A percentile compares a stretch with the other conserved stretches of the same genome.
These are phyloP conservation scores for Mortierella sp. DNA, from an alignment of 371 early-diverging fungal genomes.

Conservation along the genomic window DNA sequence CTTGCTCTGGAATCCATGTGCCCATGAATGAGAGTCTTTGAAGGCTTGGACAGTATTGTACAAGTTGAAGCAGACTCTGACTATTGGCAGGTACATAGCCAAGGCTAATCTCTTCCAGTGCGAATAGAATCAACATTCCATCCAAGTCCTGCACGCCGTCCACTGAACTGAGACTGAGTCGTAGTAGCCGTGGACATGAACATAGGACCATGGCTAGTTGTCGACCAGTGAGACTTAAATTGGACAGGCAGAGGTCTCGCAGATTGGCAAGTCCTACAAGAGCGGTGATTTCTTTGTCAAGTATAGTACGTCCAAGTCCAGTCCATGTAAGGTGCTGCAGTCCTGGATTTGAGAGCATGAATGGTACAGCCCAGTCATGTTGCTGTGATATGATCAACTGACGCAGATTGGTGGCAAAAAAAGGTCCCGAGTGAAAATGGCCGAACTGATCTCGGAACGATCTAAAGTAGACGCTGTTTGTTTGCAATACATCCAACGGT, in stretches of 20 bases:
- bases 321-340: constrained; percentile 30
- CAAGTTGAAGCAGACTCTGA: constrained; percentile 19
- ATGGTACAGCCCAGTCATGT: constrained; percentile 26
- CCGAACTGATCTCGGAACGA: constrained; percentile 29
- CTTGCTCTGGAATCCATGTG: constrained; percentile 30
- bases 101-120: constrained; percentile 32
- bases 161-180: constrained; percentile 26
- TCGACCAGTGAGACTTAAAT: constrained; percentile 23
- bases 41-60: constrained; percentile 19
- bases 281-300: constrained; percentile 7
- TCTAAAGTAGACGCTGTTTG: constrained; percentile 25
- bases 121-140: constrained; percentile 10
- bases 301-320: constrained; percentile 13
- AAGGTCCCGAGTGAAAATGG: constrained; percentile 31
- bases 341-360: constrained; percentile 20
- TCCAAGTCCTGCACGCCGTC: constrained; percentile 29
- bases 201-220: constrained; percentile 15
- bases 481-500: constrained; percentile 16
- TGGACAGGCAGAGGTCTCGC: constrained; percentile 32
- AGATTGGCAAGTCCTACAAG: constrained; percentile 13
- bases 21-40: constrained; percentile 33
- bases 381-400: constrained; percentile 23
- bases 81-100: constrained; percentile 23
- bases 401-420: constrained; percentile 23
- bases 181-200: constrained; percentile 15